Conservation (phyloP, 1,139 yeast genomes). For the Scheffersomyces segobiensis region DNA sequence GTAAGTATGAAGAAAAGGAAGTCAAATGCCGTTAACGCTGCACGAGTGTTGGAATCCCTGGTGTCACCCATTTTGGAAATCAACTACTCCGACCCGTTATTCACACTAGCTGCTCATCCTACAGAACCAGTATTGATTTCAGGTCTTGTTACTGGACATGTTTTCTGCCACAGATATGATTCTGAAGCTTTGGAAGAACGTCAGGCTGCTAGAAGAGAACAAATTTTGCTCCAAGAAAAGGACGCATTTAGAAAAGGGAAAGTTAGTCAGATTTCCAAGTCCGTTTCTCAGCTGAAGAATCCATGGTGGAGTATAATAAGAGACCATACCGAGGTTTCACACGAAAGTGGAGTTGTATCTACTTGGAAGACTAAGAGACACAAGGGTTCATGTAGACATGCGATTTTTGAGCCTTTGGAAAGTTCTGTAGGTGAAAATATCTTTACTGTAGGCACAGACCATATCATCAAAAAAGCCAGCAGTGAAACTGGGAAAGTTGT, state of each 20-base stretch:
- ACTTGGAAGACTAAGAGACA: constrained; percentile 89
- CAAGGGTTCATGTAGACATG: constrained; percentile 81
- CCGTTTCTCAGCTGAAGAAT: constrained; percentile 40
- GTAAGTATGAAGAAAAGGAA: constrained; percentile 32
- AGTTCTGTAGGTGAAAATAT: constrained; percentile 51
- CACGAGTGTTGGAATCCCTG: constrained; percentile 35
- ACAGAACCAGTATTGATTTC: constrained; percentile 59
- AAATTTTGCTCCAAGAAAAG: constrained; percentile 18
- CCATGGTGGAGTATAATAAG: constrained; percentile 53
- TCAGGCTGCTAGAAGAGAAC: constrained; percentile 24
- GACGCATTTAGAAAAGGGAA: constrained; percentile 31
- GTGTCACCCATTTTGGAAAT: constrained; percentile 56
- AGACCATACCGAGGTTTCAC: constrained; percentile 31
- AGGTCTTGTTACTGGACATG: constrained; percentile 82
- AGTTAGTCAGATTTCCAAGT: constrained; percentile 25
- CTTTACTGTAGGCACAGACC: constrained; percentile 79
- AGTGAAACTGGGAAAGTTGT: constrained; percentile 76
- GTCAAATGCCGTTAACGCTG: constrained; percentile 30
- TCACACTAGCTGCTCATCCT: constrained; percentile 83
- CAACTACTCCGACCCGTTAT: constrained; percentile 60
- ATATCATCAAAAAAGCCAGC: constrained; percentile 72
- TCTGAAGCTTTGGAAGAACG: constrained; percentile 40
- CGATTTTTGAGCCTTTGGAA: constrained; percentile 60
- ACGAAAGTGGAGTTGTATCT: constrained; percentile 34
- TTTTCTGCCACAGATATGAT: constrained; percentile 59